Evolutionary conservation across 495 filamentous ascomycete genomes (phyloP), one percentile per base, ranked within the genome.

Genomic region (Pseudomonodictys pantanalensis): DNA sequence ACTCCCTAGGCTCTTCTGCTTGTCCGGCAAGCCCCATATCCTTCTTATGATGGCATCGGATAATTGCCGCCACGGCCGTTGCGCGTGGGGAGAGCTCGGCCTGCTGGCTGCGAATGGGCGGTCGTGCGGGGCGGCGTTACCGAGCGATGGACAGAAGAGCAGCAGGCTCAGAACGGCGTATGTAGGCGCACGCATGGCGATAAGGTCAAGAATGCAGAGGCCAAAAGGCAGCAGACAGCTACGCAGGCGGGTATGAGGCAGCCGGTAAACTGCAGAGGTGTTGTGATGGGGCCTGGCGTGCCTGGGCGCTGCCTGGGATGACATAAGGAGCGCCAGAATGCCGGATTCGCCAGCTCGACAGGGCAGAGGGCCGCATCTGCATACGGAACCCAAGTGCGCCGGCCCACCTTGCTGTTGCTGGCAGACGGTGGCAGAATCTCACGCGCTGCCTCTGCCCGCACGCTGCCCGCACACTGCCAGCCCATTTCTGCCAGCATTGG

Each of bases 21-120:
- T 56, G 52, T 60, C 49, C 46, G 74, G 79, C 17, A 73, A 73
- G 0, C 83, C 79, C 76, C 90, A 89, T 54, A 91, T 72, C 29
- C 76, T 75, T 52, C 85, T 78, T 50, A 89, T 81, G 26, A 84
- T 72, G 61, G 78, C 79, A 65, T 91, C 84, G 56, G 87, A 83
- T 23, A 89, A 61, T 63, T 81, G 80, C 49, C 76, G 83, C 72
- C 78, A 69, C 29, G 58, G 64, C 39, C 41, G 22, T 56, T 49
- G 43, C 23, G 56, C 24, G 45, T 52, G 33, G 39, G 17, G 2
- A 50, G 11, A 50, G 38, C 15, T 25, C 47, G 30, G 23, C 1
- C 7, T 28, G 41, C 28, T 28, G 52, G 17, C 17, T 23, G 44
- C 48, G 47, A 32, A 47, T 33, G 52, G 22, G 18, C 51, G 6